These are phyloP conservation scores for Arthrinium puccinioides DNA, from an alignment of 2,329 filamentous ascomycete genomes.

Conservation along the genomic window DNA sequence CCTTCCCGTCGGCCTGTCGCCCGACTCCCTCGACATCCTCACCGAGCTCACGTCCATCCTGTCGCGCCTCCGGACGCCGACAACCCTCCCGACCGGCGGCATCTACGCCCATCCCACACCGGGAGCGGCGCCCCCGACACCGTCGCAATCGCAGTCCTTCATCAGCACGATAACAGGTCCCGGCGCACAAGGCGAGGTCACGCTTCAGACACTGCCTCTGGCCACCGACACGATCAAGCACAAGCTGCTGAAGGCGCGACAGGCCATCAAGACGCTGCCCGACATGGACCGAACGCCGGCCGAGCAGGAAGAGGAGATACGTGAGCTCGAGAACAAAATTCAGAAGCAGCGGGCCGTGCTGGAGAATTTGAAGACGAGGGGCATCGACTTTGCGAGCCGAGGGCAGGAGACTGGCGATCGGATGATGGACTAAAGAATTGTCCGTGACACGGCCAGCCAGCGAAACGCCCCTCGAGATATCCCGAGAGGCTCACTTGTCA, in stretches of 20 bases:
- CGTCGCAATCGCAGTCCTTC: constrained; percentile 12
- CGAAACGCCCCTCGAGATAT: background rate
- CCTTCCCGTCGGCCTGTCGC: constrained; percentile 57
- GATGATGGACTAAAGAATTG: constrained; percentile 34
- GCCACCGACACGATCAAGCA: constrained; percentile 75
- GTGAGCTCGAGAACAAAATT: constrained; percentile 57
- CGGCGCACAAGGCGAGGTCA: constrained; percentile 26
- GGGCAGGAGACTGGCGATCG: constrained; percentile 23
- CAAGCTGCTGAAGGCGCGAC: constrained; percentile 72
- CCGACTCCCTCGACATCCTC: constrained; percentile 78
- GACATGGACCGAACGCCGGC: constrained; percentile 60
- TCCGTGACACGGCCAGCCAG: no score
- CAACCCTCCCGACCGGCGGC: constrained; percentile 17
- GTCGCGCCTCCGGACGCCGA: constrained; percentile 55
- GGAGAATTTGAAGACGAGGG: constrained; percentile 43
- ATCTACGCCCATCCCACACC: constrained; percentile 23
- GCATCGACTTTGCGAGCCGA: constrained; percentile 29
- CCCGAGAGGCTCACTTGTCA: background rate
- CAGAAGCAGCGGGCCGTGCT: constrained; percentile 54
- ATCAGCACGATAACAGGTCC: constrained; percentile 16
- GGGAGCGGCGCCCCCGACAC: constrained; percentile 15
- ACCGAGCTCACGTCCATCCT: constrained; percentile 76
- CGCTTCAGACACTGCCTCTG: constrained; percentile 67
- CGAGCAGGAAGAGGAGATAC: constrained; percentile 67
- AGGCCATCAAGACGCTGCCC: constrained; percentile 56